Evolutionary conservation across 2,329 filamentous ascomycete genomes (phyloP).

Genomic region (Alternaria sp.): DNA sequence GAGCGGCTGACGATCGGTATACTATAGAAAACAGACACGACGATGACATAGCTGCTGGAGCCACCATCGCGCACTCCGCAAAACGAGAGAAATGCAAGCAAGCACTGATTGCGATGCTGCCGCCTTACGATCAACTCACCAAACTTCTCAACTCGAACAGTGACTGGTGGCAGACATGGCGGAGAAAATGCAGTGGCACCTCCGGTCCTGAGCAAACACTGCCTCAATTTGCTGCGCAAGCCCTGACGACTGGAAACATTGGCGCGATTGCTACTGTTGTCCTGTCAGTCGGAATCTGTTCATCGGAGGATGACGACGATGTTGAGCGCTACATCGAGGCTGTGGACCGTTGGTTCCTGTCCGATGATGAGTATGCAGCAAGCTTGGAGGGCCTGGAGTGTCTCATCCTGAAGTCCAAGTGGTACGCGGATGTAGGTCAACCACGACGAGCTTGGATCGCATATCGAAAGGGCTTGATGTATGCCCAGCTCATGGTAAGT

Average conservation of each 20-base stretch:
- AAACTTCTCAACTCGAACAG: constrained; percentile 44
- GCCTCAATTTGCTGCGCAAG: constrained; percentile 53
- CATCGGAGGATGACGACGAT: constrained; percentile 52
- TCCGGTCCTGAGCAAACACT: constrained; percentile 46
- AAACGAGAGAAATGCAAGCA: constrained; percentile 47
- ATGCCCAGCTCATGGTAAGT: constrained; percentile 60
- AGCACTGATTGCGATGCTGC: constrained; percentile 43
- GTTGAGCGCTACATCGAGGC: constrained; percentile 55
- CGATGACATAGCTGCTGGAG: constrained; percentile 32
- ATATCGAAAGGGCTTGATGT: constrained; percentile 58
- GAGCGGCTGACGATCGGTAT: constrained; percentile 27
- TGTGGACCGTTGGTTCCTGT: constrained; percentile 56
- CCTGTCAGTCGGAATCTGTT: constrained; percentile 47
- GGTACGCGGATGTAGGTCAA: constrained; percentile 62
- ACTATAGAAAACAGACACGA: constrained; percentile 40
- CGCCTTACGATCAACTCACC: constrained; percentile 42
- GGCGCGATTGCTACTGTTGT: constrained; percentile 48
- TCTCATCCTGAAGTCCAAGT: constrained; percentile 58
- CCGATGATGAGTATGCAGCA: constrained; percentile 58
- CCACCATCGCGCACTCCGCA: constrained; percentile 25
- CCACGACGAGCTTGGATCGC: constrained; percentile 62
- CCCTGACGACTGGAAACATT: constrained; percentile 51
- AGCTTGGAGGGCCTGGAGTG: constrained; percentile 62
- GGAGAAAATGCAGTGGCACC: constrained; percentile 52
- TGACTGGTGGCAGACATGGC: constrained; percentile 53